phyloP scores from a whole-genome alignment of 2,329 filamentous ascomycete genomes.

The Aspergillus sp. region DNA sequence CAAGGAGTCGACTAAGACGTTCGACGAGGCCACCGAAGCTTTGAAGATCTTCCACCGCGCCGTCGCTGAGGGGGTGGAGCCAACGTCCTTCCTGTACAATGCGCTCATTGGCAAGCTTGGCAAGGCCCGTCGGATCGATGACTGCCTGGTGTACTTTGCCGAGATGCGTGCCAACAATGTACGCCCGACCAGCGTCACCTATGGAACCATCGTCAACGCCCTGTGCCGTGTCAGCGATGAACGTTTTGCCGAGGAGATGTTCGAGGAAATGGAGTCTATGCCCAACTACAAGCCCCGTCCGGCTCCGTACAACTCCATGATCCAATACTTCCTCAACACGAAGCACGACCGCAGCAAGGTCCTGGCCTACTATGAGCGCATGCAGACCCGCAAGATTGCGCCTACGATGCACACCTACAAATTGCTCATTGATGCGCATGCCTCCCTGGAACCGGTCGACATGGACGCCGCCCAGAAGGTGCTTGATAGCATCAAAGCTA shows the following conservation, averaged over 20 bases:
- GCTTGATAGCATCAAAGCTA: slow-evolving; percentile 65
- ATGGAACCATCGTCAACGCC: slow-evolving; percentile 96
- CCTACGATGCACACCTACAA: slow-evolving; percentile 97
- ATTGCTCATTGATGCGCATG: slow-evolving; percentile 89
- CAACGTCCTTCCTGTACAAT: slow-evolving; percentile 96
- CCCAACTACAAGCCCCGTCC: slow-evolving; percentile 97
- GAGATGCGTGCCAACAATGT: slow-evolving; percentile 93
- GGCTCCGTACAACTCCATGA: slow-evolving; percentile 97
- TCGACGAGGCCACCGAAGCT: slow-evolving; percentile 93
- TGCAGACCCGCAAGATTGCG: slow-evolving; percentile 76
- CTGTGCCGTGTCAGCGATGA: slow-evolving; percentile 95
- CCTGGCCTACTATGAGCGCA: slow-evolving; percentile 86
- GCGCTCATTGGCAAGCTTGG: slow-evolving; percentile 96
- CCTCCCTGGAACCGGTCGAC: slow-evolving; percentile 83
- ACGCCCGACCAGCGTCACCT: slow-evolving; percentile 93
- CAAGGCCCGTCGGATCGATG: slow-evolving; percentile 94
- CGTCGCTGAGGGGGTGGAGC: slow-evolving; percentile 86
- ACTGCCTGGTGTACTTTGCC: slow-evolving; percentile 95
- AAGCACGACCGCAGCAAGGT: slow-evolving; percentile 95
- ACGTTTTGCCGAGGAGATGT: slow-evolving; percentile 94
- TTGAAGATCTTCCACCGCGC: slow-evolving; percentile 96
- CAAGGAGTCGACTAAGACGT: slow-evolving; percentile 94
- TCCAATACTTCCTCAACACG: slow-evolving; percentile 97
- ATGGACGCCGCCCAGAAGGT: slow-evolving; percentile 81
- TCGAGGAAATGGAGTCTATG: slow-evolving; percentile 98